These are phyloP conservation scores for Fusarium multiceps DNA, from an alignment of 2,329 filamentous ascomycete species.

Conservation along the genomic window DNA sequence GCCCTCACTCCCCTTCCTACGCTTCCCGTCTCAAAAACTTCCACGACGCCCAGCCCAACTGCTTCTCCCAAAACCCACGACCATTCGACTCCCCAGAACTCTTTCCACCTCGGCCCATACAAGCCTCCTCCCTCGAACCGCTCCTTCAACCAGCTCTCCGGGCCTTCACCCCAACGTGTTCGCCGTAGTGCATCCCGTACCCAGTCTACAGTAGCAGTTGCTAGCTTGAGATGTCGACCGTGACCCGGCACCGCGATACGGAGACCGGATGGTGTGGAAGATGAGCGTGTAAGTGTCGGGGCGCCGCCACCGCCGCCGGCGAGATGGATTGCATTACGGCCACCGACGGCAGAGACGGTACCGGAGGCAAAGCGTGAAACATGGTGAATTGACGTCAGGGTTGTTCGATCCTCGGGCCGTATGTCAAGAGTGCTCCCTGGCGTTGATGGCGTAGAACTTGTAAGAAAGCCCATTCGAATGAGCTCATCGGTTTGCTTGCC, in stretches of 20 bases:
- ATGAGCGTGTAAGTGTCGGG: slow-evolving; percentile 45
- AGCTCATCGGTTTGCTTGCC: slow-evolving; percentile 65
- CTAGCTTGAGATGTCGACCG: slow-evolving; percentile 74
- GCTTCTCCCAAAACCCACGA: slow-evolving; percentile 79
- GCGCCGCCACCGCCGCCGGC: slow-evolving; percentile 67
- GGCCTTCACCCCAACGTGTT: slow-evolving; percentile 71
- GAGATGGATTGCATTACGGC: slow-evolving; percentile 71
- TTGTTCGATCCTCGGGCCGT: slow-evolving; percentile 65
- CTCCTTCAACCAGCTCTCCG: slow-evolving; percentile 71
- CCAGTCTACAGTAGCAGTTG: slow-evolving; percentile 70
- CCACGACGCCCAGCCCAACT: slow-evolving; percentile 74
- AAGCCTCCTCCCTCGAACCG: slow-evolving; percentile 74
- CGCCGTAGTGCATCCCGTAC: slow-evolving; percentile 68
- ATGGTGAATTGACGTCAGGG: slow-evolving; percentile 69
- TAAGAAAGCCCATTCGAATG: slow-evolving; percentile 75
- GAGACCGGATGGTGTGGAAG: slow-evolving; percentile 48
- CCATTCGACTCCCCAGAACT: slow-evolving; percentile 76
- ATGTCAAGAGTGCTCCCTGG: slow-evolving; percentile 55
- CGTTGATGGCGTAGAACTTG: slow-evolving; percentile 53
- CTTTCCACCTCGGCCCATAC: slow-evolving; percentile 66
- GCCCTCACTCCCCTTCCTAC: slow-evolving; percentile 74
- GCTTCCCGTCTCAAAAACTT: slow-evolving; percentile 79
- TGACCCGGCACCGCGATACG: slow-evolving; percentile 74
- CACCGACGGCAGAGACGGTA: slow-evolving; percentile 75
- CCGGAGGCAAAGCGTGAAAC: slow-evolving; percentile 75